phyloP scores from a whole-genome alignment of 192 early-diverging fungal genomes.

The Chytriomyces sp. region DNA sequence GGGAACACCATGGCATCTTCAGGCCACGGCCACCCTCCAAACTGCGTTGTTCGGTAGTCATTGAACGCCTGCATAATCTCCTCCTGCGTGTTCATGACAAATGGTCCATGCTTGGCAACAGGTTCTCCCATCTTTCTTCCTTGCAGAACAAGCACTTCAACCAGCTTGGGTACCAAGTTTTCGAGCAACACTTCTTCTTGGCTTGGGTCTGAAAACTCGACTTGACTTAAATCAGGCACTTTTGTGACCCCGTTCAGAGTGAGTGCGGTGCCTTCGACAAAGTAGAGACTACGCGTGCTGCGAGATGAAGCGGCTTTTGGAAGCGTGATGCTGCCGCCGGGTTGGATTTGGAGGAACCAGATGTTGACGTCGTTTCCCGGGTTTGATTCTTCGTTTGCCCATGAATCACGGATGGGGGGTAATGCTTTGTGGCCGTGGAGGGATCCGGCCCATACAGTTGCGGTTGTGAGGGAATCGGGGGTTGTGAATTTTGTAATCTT shows the following conservation, averaged over 20 bases:
- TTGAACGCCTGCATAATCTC: constrained; percentile 48
- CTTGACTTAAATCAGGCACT: constrained; percentile 42
- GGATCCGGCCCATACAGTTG: constrained; percentile 89
- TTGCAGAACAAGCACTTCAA: constrained; percentile 65
- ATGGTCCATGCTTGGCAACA: constrained; percentile 62
- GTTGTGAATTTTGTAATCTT: constrained; percentile 65
- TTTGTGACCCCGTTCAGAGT: constrained; percentile 7
- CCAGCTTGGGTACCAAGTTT: constrained; percentile 42
- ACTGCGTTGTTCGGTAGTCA: constrained; percentile 34
- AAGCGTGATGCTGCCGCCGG: constrained; percentile 59
- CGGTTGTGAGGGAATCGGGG: constrained; percentile 55
- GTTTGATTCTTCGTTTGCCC: constrained; percentile 15
- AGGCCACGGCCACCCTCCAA: constrained; percentile 40
- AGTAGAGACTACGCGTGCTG: constrained; percentile 23
- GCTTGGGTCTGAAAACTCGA: constrained; percentile 48
- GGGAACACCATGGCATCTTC: constrained; percentile 28
- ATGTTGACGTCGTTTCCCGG: constrained; percentile 25
- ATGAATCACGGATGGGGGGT: constrained; percentile 5
- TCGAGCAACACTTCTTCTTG: constrained; percentile 43
- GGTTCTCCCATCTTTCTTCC: constrained; percentile 61
- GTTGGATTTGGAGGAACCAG: constrained; percentile 48
- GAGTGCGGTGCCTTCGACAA: constrained; percentile 40
- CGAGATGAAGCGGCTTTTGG: constrained; percentile 7
- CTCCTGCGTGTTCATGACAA: constrained; percentile 63
- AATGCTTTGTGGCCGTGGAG: constrained; percentile 34